Conservation (phyloP, 1,284 basidiomycete species). For the Pascua sp. region DNA sequence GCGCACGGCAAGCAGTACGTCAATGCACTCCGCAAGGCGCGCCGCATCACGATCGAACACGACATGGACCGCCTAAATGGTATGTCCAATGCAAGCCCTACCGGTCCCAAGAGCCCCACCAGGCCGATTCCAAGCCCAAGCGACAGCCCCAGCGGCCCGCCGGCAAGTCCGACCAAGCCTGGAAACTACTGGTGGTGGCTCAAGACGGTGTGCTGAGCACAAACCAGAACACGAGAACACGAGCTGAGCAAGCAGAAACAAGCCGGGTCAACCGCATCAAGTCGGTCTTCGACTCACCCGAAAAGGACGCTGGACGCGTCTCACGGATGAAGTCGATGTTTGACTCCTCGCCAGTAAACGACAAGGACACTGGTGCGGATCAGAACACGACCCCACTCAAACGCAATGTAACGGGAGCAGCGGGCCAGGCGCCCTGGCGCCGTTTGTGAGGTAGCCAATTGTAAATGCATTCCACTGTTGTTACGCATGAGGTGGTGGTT, state of each 20-base stretch:
- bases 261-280: conserved; percentile 8
- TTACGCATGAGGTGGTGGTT: no score
- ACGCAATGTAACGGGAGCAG: no score
- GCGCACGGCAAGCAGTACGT: conserved; percentile 37
- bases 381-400: no score
- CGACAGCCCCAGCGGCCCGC: no score
- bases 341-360: no score
- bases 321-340: no score
- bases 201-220: conserved; percentile 8
- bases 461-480: no score
- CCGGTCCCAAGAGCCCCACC: no score
- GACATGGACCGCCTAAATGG: conserved; percentile 41
- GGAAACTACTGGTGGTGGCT: conserved; percentile 46
- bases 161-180: conserved; percentile 39
- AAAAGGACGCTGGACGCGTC: not conserved
- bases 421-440: no score
- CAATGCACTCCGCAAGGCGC: conserved; percentile 27
- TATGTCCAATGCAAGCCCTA: not conserved
- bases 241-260: conserved; percentile 3
- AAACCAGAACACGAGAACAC: not conserved
- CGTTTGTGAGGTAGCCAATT: no score
- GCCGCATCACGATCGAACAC: conserved; percentile 47
- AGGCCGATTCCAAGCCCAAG: no score
- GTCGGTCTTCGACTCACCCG: conserved; percentile 12
- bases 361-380: no score